phyloP scores from a whole-genome alignment of 2,329 filamentous ascomycete species.

The Colletotrichum tropicale region DNA sequence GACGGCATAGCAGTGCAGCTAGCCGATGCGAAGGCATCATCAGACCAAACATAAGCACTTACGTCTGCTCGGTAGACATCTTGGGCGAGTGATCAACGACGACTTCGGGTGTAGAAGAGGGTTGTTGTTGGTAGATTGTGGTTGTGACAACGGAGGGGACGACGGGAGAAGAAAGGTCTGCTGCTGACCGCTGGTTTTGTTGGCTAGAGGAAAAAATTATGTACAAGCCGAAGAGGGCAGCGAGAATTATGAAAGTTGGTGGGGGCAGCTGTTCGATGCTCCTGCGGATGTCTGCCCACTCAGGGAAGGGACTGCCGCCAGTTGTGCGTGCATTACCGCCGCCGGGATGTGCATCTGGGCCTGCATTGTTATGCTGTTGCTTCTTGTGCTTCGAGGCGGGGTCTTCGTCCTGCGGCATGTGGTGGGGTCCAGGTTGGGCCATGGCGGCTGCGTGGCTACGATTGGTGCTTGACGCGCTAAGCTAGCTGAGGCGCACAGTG shows the following conservation, averaged over 20 bases:
- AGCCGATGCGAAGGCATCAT: neutral
- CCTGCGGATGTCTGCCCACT: conserved; percentile 23
- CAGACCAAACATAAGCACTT: conserved; percentile 43
- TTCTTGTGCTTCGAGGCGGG: conserved; percentile 33
- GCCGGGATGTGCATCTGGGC: neutral
- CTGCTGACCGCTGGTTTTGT: conserved; percentile 22
- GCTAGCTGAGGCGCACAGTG: conserved; percentile 6
- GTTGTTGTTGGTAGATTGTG: conserved; percentile 25
- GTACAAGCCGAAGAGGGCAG: conserved; percentile 40
- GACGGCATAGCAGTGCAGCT: neutral
- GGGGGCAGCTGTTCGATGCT: conserved; percentile 46
- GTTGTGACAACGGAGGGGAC: conserved; percentile 18
- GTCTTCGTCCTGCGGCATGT: conserved; percentile 29
- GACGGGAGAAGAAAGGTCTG: conserved; percentile 27
- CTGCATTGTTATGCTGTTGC: conserved; percentile 19
- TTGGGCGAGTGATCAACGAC: conserved; percentile 39
- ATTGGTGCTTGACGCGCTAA: neutral
- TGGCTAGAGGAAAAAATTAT: conserved; percentile 36
- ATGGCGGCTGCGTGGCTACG: conserved; percentile 22
- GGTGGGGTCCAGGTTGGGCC: conserved; percentile 32
- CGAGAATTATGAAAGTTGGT: conserved; percentile 45
- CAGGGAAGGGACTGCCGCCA: conserved; percentile 1
- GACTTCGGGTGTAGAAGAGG: conserved; percentile 22
- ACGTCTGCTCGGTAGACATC: conserved; percentile 90
- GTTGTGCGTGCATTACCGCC: neutral